A percentile compares a stretch with the other conserved stretches of the same genome.
Evolutionary conservation across 164 flowering plant species (phyloP).

Genomic region (Vitis cinerea): DNA sequence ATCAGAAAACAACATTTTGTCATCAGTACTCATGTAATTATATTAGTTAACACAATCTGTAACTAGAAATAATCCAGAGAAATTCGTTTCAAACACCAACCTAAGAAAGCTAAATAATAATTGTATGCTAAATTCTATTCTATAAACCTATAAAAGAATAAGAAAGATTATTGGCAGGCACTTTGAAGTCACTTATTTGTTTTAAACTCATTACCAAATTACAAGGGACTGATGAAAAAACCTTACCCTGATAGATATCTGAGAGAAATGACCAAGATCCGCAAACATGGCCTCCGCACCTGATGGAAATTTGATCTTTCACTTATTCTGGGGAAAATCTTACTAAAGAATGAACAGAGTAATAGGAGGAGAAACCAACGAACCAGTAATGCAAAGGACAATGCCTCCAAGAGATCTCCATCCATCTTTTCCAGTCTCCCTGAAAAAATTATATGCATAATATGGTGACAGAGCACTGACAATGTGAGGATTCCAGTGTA

Average conservation of each 20-base stretch:
- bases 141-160: too few relatives aligned
- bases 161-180: too few relatives aligned
- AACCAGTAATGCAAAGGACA: constrained; percentile 64
- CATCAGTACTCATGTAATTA: background rate
- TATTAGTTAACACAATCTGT: too few relatives aligned
- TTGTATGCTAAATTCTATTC: too few relatives aligned
- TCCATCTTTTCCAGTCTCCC: constrained; percentile 40
- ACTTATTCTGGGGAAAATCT: background rate
- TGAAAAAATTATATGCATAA: constrained; percentile 47
- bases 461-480: constrained; percentile 51
- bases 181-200: too few relatives aligned
- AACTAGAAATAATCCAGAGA: too few relatives aligned
- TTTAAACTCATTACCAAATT: too few relatives aligned
- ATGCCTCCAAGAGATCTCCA: constrained; percentile 67
- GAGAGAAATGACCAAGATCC: constrained; percentile 73
- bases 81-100: too few relatives aligned
- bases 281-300: constrained; percentile 88
- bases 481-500: constrained; percentile 49
- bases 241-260: constrained; percentile 49
- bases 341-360: background rate
- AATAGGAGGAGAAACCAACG: background rate
- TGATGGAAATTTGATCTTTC: constrained; percentile 14
- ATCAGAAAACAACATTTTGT: background rate
- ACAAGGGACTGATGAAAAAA: background rate
- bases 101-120: too few relatives aligned